Percentiles rank a stretch among this genome's conserved stretches.
These are phyloP conservation scores for Bothriochloa decipiens DNA, from an alignment of 176 grass and related monocot species.

Conservation along the genomic window DNA sequence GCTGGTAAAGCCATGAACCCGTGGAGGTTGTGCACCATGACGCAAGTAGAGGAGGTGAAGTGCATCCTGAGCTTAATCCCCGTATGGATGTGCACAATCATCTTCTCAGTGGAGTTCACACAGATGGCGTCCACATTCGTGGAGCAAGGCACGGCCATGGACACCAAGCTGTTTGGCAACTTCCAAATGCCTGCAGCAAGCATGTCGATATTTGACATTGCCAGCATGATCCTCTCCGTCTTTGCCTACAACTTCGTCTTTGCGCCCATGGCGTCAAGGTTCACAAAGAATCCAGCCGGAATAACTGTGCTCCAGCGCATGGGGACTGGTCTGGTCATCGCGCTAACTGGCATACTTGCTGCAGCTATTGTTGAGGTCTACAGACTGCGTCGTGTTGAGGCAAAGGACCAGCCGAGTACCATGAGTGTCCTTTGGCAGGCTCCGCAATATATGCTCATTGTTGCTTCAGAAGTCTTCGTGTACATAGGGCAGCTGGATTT, in stretches of 20 bases:
- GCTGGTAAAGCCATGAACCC: conserved; percentile 22
- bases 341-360: conserved; percentile 42
- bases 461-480: conserved; percentile 62
- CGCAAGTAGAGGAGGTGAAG: conserved; percentile 92
- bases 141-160: conserved; percentile 62
- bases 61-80: conserved; percentile 51
- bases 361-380: conserved; percentile 52
- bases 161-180: conserved; percentile 30
- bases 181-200: conserved; percentile 52
- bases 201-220: conserved; percentile 65
- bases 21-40: conserved; percentile 81
- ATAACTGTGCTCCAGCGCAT: conserved; percentile 65
- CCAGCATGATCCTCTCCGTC: conserved; percentile 46
- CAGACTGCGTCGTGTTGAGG: conserved; percentile 23
- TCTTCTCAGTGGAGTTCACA: conserved; percentile 61
- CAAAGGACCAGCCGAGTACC: conserved; percentile 31
- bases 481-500: conserved; percentile 69
- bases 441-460: conserved; percentile 61
- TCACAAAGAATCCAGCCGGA: conserved; percentile 46
- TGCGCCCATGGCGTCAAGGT: conserved; percentile 6
- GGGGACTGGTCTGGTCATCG: conserved; percentile 54
- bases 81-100: conserved; percentile 68
- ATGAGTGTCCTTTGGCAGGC: conserved; percentile 63
- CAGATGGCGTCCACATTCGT: conserved; percentile 68
- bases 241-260: conserved; percentile 41